Percentiles rank a stretch among this genome's conserved stretches.
Conservation (phyloP, 345 rosid genomes). For the Brassica incana region DNA sequence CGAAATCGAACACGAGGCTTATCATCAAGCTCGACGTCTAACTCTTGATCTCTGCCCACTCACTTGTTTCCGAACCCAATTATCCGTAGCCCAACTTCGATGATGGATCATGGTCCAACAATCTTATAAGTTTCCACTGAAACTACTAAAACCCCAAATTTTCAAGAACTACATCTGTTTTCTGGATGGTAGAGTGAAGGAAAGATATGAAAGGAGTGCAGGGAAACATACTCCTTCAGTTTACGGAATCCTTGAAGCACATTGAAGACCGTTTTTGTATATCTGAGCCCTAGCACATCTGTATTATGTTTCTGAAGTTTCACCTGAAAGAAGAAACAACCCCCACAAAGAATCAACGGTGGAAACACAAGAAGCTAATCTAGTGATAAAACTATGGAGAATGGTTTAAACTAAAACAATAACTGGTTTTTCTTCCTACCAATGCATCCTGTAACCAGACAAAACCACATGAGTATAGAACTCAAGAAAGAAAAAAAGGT, state of each 20-base stretch:
- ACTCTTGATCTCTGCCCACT: not conserved
- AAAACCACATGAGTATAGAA: not conserved
- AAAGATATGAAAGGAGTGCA: not conserved
- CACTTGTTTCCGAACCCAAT: not conserved
- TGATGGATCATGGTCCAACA: not conserved
- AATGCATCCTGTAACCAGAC: not conserved
- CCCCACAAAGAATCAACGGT: not conserved
- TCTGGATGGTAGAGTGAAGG: not conserved
- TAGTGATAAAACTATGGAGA: slow-evolving; percentile 3
- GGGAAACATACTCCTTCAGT: slow-evolving; percentile 72
- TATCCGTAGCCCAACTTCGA: not conserved
- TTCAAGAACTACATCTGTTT: not conserved
- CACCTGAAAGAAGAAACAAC: slow-evolving; percentile 50
- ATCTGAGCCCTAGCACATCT: slow-evolving; percentile 68
- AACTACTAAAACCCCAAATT: not conserved
- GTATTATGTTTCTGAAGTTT: slow-evolving; percentile 92
- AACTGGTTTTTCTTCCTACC: not conserved
- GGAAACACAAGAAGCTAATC: not conserved
- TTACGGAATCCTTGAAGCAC: slow-evolving; percentile 68
- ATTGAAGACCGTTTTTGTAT: slow-evolving; percentile 80
- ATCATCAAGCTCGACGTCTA: not conserved
- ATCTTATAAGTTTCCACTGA: not conserved
- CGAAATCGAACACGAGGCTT: not conserved
- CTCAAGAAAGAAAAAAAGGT: slow-evolving; percentile 27
- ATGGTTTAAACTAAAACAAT: slow-evolving; percentile 4